phyloP scores from a whole-genome alignment of 2,329 filamentous ascomycete species.

The Diaporthe aspalathi region DNA sequence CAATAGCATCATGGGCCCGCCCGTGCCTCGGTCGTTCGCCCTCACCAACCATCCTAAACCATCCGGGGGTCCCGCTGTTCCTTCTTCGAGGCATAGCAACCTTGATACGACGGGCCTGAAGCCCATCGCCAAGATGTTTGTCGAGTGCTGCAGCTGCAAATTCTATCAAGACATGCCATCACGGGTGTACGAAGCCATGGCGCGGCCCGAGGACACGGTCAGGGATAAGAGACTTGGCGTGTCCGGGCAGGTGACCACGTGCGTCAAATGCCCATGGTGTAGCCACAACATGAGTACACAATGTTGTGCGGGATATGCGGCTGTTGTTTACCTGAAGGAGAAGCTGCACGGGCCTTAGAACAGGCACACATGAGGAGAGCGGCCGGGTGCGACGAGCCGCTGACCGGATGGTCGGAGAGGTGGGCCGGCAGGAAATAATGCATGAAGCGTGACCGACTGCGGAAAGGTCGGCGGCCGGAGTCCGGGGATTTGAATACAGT shows the following conservation, averaged over 20 bases:
- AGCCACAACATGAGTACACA: constrained; percentile 74
- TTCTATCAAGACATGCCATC: constrained; percentile 75
- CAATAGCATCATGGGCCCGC: constrained; percentile 33
- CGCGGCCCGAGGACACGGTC: constrained; percentile 66
- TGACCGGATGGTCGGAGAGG: neutral
- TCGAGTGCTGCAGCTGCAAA: constrained; percentile 73
- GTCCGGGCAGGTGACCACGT: constrained; percentile 68
- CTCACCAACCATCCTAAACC: constrained; percentile 10
- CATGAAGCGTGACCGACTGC: neutral
- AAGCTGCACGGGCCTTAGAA: constrained; percentile 58
- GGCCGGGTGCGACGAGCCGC: neutral
- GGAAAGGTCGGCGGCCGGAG: neutral
- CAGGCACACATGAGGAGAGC: constrained; percentile 29
- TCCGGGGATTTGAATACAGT: neutral
- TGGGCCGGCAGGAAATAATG: neutral
- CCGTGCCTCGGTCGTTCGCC: constrained; percentile 31
- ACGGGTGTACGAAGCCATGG: constrained; percentile 73
- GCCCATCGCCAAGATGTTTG: constrained; percentile 71
- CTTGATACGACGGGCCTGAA: constrained; percentile 44
- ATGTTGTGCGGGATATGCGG: constrained; percentile 77
- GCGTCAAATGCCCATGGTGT: constrained; percentile 78
- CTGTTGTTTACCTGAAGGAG: constrained; percentile 74
- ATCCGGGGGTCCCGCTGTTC: constrained; percentile 25
- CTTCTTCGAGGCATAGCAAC: constrained; percentile 33
- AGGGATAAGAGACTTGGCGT: constrained; percentile 64